phyloP scores from a whole-genome alignment of 192 early-diverging fungal species.

The Linnemannia zychae region DNA sequence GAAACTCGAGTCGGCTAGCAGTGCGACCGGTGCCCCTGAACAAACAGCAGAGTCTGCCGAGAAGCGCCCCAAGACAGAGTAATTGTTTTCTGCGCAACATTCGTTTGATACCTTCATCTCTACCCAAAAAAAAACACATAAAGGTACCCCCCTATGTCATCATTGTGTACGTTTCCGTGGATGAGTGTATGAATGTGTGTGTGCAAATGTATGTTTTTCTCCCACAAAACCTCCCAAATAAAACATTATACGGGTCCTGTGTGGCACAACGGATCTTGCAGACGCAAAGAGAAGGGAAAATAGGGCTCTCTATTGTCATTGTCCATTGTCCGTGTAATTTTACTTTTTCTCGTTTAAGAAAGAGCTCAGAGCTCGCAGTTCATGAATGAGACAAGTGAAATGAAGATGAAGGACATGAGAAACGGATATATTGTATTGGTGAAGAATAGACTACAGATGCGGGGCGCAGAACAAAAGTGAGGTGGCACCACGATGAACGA shows the following conservation, averaged over 20 bases:
- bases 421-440: conserved; percentile 9
- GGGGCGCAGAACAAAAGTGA: not conserved
- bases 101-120: not conserved
- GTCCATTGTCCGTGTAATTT: not conserved
- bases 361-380: not conserved
- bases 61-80: conserved; percentile 46
- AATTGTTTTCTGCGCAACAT: not conserved
- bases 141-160: not conserved
- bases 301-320: not conserved
- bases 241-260: not conserved
- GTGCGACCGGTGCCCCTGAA: not conserved
- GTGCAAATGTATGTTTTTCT: not conserved
- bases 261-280: conserved; percentile 5
- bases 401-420: no score
- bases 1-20: conserved; percentile 19
- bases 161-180: not conserved
- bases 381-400: not conserved
- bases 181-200: not conserved
- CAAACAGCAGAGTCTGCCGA: conserved; percentile 23
- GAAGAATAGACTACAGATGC: not conserved
- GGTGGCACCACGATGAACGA: not conserved
- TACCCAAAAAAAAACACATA: not conserved
- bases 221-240: not conserved
- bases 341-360: not conserved
- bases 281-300: not conserved